Conservation (phyloP, 148 eudicot species). For the Cornus florida region DNA sequence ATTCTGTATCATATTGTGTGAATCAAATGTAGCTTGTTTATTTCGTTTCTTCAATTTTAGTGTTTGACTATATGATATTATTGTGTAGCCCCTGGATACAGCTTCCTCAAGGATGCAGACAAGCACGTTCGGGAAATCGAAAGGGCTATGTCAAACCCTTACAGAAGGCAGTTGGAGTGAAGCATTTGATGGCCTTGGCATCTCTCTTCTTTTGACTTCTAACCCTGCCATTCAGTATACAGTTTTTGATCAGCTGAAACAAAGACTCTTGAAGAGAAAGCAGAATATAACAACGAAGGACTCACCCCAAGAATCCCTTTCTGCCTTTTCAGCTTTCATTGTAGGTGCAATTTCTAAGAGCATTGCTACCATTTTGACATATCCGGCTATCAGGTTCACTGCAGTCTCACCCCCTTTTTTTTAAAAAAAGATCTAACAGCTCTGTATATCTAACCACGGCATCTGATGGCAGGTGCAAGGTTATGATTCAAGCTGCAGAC, state of each 20-base stretch:
- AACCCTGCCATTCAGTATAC: slow-evolving; percentile 60
- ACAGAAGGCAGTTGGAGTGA: slow-evolving; percentile 50
- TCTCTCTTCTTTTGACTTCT: slow-evolving; percentile 47
- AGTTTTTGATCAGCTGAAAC: slow-evolving; percentile 53
- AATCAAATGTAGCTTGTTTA: not conserved
- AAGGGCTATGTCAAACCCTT: slow-evolving; percentile 45
- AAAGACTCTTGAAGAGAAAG: slow-evolving; percentile 23
- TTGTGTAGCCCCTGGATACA: slow-evolving; percentile 49
- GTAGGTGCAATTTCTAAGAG: slow-evolving; percentile 50
- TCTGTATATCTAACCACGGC: not conserved
- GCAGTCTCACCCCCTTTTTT: not conserved
- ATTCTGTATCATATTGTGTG: not conserved
- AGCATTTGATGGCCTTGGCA: slow-evolving; percentile 52
- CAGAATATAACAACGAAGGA: slow-evolving; percentile 19
- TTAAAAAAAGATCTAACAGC: not conserved
- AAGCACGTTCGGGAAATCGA: slow-evolving; percentile 48
- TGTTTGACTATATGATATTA: not conserved
- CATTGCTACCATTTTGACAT: slow-evolving; percentile 45
- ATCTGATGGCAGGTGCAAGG: slow-evolving; percentile 38
- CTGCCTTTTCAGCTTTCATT: slow-evolving; percentile 47
- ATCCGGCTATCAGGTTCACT: slow-evolving; percentile 47
- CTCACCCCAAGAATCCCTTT: slow-evolving; percentile 31
- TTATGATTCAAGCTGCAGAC: slow-evolving; percentile 50
- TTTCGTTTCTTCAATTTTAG: not conserved
- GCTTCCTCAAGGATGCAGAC: slow-evolving; percentile 58